A percentile compares a stretch with the other conserved stretches of the same genome.
These are phyloP conservation scores for Teunomyces pallodes DNA, from an alignment of 805 yeast genomes.

Conservation along the genomic window DNA sequence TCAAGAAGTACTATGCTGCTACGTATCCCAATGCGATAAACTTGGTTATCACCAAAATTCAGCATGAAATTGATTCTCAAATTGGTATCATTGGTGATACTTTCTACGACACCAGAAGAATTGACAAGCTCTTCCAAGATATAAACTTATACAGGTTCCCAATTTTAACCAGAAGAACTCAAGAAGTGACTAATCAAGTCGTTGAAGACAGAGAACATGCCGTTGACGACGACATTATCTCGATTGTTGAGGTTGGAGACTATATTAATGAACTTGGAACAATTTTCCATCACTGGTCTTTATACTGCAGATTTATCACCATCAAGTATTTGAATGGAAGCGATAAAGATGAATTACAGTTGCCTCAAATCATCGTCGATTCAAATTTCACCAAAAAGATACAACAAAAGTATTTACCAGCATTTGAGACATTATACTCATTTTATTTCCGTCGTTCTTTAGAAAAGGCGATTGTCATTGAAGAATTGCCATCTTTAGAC, in stretches of 20 bases:
- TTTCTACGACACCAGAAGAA: constrained; percentile 67
- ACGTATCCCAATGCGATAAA: constrained; percentile 59
- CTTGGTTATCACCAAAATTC: constrained; percentile 68
- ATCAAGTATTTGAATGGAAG: constrained; percentile 49
- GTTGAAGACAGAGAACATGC: constrained; percentile 19
- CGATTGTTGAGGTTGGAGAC: constrained; percentile 66
- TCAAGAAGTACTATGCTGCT: constrained; percentile 57
- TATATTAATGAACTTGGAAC: constrained; percentile 67
- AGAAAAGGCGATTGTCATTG: constrained; percentile 77
- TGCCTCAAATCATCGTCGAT: constrained; percentile 52
- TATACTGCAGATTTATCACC: constrained; percentile 70
- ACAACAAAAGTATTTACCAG: constrained; percentile 49
- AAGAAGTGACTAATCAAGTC: constrained; percentile 12
- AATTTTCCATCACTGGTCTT: constrained; percentile 82
- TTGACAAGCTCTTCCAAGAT: constrained; percentile 55
- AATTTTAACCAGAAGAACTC: constrained; percentile 15
- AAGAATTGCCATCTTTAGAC: constrained; percentile 40
- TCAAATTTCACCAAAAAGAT: constrained; percentile 60
- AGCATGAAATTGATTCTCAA: constrained; percentile 89
- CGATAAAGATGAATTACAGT: constrained; percentile 23
- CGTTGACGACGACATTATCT: constrained; percentile 34
- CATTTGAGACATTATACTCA: constrained; percentile 60
- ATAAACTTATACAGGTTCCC: constrained; percentile 48
- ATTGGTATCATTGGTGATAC: constrained; percentile 86
- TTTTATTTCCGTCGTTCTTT: constrained; percentile 75